Base-by-base conservation (phyloP, 352 stramenopile genomes). In the Globisporangium mamillatum region DNA sequence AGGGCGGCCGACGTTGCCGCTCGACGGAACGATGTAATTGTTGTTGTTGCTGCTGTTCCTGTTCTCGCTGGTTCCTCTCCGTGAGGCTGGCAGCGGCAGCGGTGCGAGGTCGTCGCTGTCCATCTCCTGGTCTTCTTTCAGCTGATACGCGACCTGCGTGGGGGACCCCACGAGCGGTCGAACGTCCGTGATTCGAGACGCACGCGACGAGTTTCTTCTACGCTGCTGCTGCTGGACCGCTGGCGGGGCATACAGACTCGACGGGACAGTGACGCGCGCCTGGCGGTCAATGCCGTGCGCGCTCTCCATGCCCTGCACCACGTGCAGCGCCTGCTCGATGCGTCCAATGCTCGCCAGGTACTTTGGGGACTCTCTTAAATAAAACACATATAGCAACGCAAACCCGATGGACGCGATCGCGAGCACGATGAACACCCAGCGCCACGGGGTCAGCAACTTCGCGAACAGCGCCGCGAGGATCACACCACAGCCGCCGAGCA, bases 331-430 rank as follows among this genome's bases (percentile, higher is more conserved):
- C 66, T 89, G 76, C n/a, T 89, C 77, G 24, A 77, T 59, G 1
- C 82, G 82, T 4, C 86, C 86, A 0, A 86, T 78, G 62, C 77
- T 85, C 5, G 80, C 86, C 20, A 94, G 71, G 64, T 88, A 94
- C 63, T 88, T 88, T 24, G 86, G 86, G 12, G 84, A 90, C 50
- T 94, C 86, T 20, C 76, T 70, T 29, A 92, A 63, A 50, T 70
- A 76, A 1, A 84, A 52, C 34, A 75, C 25, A 41, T 77, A 76
- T 7, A 85, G 6, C 3, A 71, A 4, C 16, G 71, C 69, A 24
- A 75, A 66, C 16, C 64, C 60, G 2, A 81, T 38, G 0, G 72
- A 66, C 0, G 59, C 34, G 44, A 72, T 66, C 7, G 68, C 66
- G 14, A 75, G 16, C 53, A 41, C 25, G 41, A 78, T 58, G 29